Percentiles rank a stretch among this genome's conserved stretches.
Conservation (phyloP, 2,329 filamentous ascomycete genomes). For the Hypoxylon sp. region DNA sequence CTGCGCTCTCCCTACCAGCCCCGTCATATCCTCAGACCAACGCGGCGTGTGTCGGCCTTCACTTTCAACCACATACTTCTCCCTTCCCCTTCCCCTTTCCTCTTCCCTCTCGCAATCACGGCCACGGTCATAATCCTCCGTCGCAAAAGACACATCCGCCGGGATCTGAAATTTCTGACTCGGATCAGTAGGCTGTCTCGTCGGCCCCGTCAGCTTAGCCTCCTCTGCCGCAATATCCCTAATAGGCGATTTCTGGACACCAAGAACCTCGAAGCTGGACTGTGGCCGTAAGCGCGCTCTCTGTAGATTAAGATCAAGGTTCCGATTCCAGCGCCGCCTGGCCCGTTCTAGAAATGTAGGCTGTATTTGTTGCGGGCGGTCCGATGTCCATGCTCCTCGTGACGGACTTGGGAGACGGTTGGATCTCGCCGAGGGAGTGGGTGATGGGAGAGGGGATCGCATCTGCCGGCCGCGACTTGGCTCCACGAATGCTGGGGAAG, state of each 20-base stretch:
- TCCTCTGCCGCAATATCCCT: constrained; percentile 23
- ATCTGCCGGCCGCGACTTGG: constrained; percentile 1
- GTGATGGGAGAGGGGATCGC: background rate
- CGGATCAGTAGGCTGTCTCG: background rate
- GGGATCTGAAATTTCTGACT: background rate
- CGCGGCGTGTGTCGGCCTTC: background rate
- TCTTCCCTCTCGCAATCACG: background rate
- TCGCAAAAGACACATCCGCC: background rate
- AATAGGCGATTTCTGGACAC: constrained; percentile 31
- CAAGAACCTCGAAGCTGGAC: constrained; percentile 41
- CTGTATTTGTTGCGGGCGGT: constrained; percentile 31
- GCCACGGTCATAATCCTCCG: background rate
- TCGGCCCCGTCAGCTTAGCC: background rate
- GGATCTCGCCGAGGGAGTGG: background rate
- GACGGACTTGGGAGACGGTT: constrained; percentile 23
- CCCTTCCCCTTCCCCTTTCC: background rate
- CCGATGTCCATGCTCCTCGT: constrained; percentile 38
- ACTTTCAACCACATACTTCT: background rate
- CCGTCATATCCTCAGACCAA: background rate
- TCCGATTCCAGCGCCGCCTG: constrained; percentile 14
- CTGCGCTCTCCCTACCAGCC: background rate
- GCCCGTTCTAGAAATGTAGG: constrained; percentile 41
- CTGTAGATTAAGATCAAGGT: constrained; percentile 34
- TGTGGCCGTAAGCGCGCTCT: constrained; percentile 31
- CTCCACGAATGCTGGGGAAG: background rate